Evolutionary conservation across 2,329 filamentous ascomycete genomes (phyloP), one percentile per base, ranked within the genome.

Genomic region (Ceratocystis lukuohia): DNA sequence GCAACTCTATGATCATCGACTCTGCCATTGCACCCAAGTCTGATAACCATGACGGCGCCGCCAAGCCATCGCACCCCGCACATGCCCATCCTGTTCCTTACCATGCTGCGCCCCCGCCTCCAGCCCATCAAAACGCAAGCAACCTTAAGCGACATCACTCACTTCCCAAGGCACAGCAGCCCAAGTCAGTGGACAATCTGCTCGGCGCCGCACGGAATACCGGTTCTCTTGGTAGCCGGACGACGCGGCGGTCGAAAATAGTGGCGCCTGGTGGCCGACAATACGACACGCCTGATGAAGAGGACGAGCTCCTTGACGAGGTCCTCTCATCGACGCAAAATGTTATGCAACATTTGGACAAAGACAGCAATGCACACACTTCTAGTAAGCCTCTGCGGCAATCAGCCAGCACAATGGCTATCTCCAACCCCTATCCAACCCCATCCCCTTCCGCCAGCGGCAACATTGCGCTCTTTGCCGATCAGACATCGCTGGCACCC

Each of bases 271-370:
- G 88, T 3, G 85, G 88, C 62, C 88, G 89, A 71, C 87, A 90
- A 69, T 96, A 97, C 73, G 94, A 99, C 73, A 92, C 92, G 0
- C 91, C 94, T 0, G 92, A 96, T 72, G 94, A 99, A 75, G 93
- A 97, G 73, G 94, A 99, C 68, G 94, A 99, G 76, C 82, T 99
- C 8, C 81, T 97, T 8, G 92, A 96, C 71, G 94, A 99, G 76
- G 91, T 86, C 22, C 80, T 96, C 53, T 83, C 86, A 62, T 90
- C 89, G 5, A 89, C 91, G 0, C 87, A 87, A 71, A 84, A 84
- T 69, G 89, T 86, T 6, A 88, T 89, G 72, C 87, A 84, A 73
- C 85, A 85, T 8, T 79, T 96, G 68, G 89, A 82, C 73, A 82
- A 77, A 73, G 77, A 78, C 63, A 78, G 77, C 62, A 79, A 76